Conservation (phyloP, 2,329 filamentous ascomycete genomes). For the Xylariaceae sp. region DNA sequence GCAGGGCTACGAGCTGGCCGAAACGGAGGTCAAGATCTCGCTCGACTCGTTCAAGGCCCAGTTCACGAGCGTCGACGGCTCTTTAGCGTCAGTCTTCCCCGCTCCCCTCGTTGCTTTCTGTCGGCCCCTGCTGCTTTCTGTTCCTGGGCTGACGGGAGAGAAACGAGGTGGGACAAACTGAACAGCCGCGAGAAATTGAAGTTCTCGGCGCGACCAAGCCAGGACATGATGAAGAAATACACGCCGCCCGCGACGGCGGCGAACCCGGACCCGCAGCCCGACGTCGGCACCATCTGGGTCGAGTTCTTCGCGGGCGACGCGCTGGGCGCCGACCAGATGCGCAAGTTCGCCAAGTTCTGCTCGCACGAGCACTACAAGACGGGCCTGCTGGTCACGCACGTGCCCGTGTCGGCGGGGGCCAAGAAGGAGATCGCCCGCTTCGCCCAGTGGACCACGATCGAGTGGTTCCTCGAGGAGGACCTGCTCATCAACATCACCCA, state of each 20-base stretch:
- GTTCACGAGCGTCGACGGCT: conserved; percentile 66
- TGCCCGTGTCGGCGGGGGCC: conserved; percentile 75
- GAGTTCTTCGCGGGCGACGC: conserved; percentile 76
- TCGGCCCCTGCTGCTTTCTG: no score
- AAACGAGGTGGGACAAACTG: conserved; percentile 1
- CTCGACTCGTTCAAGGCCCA: conserved; percentile 71
- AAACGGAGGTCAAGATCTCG: conserved; percentile 80
- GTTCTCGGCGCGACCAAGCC: conserved; percentile 80
- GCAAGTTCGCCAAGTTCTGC: conserved; percentile 78
- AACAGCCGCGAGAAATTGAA: conserved; percentile 72
- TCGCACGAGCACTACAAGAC: conserved; percentile 75
- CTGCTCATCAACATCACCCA: conserved; percentile 96
- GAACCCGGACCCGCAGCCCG: conserved; percentile 62
- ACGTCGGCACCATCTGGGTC: conserved; percentile 84
- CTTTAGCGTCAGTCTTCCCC: no score
- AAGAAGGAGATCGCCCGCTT: conserved; percentile 78
- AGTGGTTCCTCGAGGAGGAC: conserved; percentile 94
- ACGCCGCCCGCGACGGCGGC: conserved; percentile 61
- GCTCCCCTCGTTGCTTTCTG: no score
- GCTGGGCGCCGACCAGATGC: conserved; percentile 88
- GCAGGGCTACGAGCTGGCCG: conserved; percentile 86
- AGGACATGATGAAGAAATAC: conserved; percentile 78
- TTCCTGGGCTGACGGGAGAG: no score
- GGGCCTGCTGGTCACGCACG: conserved; percentile 82
- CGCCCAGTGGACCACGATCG: conserved; percentile 69